Conservation (phyloP, 2,329 filamentous ascomycete species). For the Calycina marina region DNA sequence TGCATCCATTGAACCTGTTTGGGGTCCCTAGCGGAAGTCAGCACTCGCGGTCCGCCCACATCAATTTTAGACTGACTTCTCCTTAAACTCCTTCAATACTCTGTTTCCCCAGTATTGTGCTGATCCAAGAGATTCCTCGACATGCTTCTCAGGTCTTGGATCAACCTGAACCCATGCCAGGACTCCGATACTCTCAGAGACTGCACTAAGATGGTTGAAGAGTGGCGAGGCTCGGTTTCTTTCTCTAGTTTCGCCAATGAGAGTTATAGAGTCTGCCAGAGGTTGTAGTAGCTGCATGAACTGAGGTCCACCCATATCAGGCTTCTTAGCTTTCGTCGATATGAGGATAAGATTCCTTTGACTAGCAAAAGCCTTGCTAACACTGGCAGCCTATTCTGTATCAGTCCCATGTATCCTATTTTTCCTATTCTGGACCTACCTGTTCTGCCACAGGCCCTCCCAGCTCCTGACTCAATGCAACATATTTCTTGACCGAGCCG, state of each 20-base stretch:
- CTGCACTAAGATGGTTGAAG: conserved; percentile 72
- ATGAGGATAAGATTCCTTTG: conserved; percentile 82
- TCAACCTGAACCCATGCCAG: conserved; percentile 85
- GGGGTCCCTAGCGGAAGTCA: conserved; percentile 42
- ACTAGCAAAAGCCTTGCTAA: conserved; percentile 56
- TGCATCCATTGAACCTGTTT: conserved; percentile 80
- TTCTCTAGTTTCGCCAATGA: conserved; percentile 69
- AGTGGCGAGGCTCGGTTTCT: conserved; percentile 60
- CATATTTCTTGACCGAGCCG: conserved; percentile 61
- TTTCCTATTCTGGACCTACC: too few relatives aligned
- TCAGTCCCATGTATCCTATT: too few relatives aligned
- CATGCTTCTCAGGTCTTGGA: conserved; percentile 68
- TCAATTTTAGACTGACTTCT: conserved; percentile 36
- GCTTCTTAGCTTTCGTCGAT: conserved; percentile 84
- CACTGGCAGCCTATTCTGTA: conserved; percentile 32
- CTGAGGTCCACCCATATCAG: conserved; percentile 47
- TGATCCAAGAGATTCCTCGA: conserved; percentile 67
- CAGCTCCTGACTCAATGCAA: conserved; percentile 61
- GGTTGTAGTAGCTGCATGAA: conserved; percentile 74
- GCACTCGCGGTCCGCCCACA: background rate
- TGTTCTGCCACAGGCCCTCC: conserved; percentile 70
- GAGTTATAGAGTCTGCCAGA: conserved; percentile 68
- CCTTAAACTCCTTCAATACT: conserved; percentile 82
- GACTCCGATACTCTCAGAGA: conserved; percentile 79
- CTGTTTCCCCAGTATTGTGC: conserved; percentile 93